Conservation (phyloP, 352 stramenopile species). For the Phytophthora boehmeriae region DNA sequence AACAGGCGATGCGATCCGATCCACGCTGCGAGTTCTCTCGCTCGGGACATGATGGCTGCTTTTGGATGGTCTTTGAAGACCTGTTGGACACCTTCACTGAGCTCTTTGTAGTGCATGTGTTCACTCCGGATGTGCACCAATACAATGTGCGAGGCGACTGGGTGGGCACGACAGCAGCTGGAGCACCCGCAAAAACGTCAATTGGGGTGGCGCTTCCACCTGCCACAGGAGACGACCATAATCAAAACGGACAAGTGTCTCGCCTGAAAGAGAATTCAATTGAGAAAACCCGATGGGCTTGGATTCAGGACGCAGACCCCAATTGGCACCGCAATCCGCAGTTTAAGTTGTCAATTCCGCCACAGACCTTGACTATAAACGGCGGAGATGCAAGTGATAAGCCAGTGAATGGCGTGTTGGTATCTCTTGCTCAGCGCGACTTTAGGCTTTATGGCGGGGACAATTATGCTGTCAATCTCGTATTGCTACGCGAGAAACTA, state of each 20-base stretch:
- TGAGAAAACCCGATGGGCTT: slow-evolving; percentile 67
- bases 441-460: slow-evolving; percentile 81
- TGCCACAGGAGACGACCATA: slow-evolving; percentile 16
- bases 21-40: slow-evolving; percentile 66
- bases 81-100: slow-evolving; percentile 77
- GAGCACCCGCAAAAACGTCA: slow-evolving; percentile 23
- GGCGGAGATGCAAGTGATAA: slow-evolving; percentile 15
- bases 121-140: slow-evolving; percentile 48
- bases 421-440: slow-evolving; percentile 87
- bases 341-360: slow-evolving; percentile 68
- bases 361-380: slow-evolving; percentile 7
- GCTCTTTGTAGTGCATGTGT: slow-evolving; percentile 59
- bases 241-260: slow-evolving; percentile 7
- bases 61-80: slow-evolving; percentile 87
- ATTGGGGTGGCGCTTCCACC: slow-evolving; percentile 2
- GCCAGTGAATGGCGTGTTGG: slow-evolving; percentile 43
- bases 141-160: slow-evolving; percentile 63
- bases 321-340: slow-evolving; percentile 94
- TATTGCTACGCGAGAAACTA: slow-evolving; percentile 78
- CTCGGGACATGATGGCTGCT: slow-evolving; percentile 74
- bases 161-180: slow-evolving; percentile 47
- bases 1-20: slow-evolving; percentile 67
- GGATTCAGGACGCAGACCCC: slow-evolving; percentile 74
- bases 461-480: slow-evolving; percentile 89
- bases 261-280: slow-evolving; percentile 45